Conservation (phyloP, 495 filamentous ascomycete species). For the Aspergillus bertholletiae region DNA sequence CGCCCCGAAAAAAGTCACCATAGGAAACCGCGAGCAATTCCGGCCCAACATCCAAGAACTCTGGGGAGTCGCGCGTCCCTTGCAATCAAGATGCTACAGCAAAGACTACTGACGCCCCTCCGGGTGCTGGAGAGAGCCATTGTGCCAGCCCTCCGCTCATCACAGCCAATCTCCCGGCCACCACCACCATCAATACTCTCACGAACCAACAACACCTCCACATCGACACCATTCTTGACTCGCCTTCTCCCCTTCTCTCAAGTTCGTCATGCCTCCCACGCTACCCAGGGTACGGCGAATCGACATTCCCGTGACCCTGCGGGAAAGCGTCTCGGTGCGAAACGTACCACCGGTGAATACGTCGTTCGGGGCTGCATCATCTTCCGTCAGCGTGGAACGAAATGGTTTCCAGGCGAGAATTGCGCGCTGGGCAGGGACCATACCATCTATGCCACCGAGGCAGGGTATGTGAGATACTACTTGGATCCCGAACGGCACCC, state of each 20-base stretch:
- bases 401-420: conserved; percentile 94
- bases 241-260: conserved; percentile 36
- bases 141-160: conserved; percentile 24
- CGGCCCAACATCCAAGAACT: background rate
- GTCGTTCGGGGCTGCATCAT: conserved; percentile 96
- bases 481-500: conserved; percentile 75
- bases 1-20: conserved; percentile 28
- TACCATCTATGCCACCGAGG: conserved; percentile 81
- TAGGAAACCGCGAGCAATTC: background rate
- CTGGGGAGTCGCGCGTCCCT: conserved; percentile 2
- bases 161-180: conserved; percentile 17
- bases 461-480: conserved; percentile 96
- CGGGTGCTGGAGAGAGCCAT: conserved; percentile 39
- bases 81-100: conserved; percentile 34
- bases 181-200: conserved; percentile 31
- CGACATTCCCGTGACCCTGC: conserved; percentile 76
- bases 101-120: conserved; percentile 38
- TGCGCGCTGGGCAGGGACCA: conserved; percentile 93
- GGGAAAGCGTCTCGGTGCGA: conserved; percentile 91
- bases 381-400: conserved; percentile 91
- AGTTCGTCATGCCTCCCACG: conserved; percentile 76
- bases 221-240: conserved; percentile 26
- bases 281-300: conserved; percentile 83
- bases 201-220: conserved; percentile 31
- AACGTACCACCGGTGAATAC: conserved; percentile 86